These are phyloP conservation scores for Kluyveromyces siamensis DNA, from an alignment of 805 yeast species.

Conservation along the genomic window DNA sequence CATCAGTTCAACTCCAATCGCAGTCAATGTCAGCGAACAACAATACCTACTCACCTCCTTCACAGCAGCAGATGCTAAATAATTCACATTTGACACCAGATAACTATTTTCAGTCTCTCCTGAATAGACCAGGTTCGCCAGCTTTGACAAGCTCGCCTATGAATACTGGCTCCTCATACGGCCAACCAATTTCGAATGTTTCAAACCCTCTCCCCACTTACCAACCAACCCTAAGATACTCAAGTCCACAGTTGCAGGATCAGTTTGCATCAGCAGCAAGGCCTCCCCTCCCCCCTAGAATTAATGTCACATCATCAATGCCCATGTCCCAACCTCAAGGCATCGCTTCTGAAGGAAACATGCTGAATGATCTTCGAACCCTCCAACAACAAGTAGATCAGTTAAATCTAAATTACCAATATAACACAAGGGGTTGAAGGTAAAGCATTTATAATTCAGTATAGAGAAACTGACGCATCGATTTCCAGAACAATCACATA, in stretches of 20 bases:
- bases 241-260: conserved; percentile 17
- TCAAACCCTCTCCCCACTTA: conserved; percentile 34
- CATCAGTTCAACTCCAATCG: neutral
- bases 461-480: no score
- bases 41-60: neutral
- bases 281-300: neutral
- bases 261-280: neutral
- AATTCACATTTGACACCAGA: conserved; percentile 9
- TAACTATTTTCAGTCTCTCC: conserved; percentile 22
- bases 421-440: neutral
- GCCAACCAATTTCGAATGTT: conserved; percentile 30
- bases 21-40: neutral
- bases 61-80: neutral
- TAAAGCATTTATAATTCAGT: neutral
- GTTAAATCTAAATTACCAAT: conserved; percentile 27
- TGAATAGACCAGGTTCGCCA: conserved; percentile 24
- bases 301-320: conserved; percentile 6
- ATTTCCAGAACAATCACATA: no score
- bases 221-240: conserved; percentile 14
- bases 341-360: conserved; percentile 28
- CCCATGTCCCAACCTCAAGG: conserved; percentile 11
- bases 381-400: conserved; percentile 64
- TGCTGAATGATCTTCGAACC: conserved; percentile 55
- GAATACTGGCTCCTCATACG: conserved; percentile 18
- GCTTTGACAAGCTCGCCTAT: neutral